Conservation (phyloP, 768 basidiomycete genomes). For the Jaapia argillacea region DNA sequence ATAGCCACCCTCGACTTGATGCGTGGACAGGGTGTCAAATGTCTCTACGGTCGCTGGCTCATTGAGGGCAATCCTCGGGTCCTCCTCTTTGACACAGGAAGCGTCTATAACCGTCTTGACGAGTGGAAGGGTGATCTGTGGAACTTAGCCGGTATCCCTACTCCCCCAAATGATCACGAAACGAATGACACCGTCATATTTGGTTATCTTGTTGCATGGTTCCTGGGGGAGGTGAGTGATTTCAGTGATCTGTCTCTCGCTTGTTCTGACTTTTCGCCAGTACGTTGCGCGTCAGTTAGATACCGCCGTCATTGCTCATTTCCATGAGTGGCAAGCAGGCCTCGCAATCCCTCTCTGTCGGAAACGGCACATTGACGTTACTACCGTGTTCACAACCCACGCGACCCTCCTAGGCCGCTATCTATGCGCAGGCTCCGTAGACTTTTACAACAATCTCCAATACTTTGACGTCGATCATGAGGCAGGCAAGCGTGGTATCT, state of each 20-base stretch:
- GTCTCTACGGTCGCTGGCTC: conserved; percentile 94
- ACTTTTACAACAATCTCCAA: conserved; percentile 99
- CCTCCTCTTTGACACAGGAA: conserved; percentile 91
- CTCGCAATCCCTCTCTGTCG: conserved; percentile 91
- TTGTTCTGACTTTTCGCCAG: conserved; percentile 24
- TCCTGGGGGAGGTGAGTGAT: conserved; percentile 85
- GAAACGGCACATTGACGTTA: conserved; percentile 95
- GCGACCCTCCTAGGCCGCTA: conserved; percentile 98
- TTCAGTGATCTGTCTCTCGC: background rate
- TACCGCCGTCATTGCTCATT: conserved; percentile 91
- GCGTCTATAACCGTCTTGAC: conserved; percentile 78
- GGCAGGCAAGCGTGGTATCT: conserved; percentile 97
- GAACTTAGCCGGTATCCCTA: conserved; percentile 97
- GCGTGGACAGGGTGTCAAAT: conserved; percentile 86
- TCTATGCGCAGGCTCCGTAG: conserved; percentile 95
- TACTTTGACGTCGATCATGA: conserved; percentile 99
- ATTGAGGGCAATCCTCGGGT: conserved; percentile 96
- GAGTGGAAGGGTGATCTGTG: conserved; percentile 99
- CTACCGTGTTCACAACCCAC: conserved; percentile 97
- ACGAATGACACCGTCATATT: conserved; percentile 98
- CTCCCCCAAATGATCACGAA: conserved; percentile 92
- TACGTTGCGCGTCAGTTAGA: conserved; percentile 73
- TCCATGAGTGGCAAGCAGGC: conserved; percentile 99
- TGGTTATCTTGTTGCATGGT: conserved; percentile 98
- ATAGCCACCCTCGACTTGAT: conserved; percentile 70